phyloP scores from a whole-genome alignment of 1,284 basidiomycete genomes.

The Moesziomyces antarcticus region DNA sequence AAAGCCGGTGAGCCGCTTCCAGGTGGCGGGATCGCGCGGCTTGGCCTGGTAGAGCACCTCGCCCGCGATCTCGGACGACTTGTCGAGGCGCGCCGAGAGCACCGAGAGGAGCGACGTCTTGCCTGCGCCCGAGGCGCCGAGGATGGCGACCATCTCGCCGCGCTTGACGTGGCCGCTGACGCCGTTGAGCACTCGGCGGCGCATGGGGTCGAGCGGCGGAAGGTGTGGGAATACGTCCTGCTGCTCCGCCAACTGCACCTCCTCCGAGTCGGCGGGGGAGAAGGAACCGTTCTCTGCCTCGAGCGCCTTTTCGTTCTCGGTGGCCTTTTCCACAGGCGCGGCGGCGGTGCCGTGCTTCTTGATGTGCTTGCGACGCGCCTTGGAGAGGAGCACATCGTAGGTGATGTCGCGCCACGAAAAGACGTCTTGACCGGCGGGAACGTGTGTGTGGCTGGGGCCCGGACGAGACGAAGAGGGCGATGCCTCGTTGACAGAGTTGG shows the following conservation, averaged over 20 bases:
- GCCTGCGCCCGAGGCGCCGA: constrained; percentile 56
- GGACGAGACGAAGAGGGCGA: background rate
- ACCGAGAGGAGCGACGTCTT: constrained; percentile 58
- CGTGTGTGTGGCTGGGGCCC: background rate
- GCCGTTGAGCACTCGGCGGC: constrained; percentile 42
- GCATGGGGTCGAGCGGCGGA: constrained; percentile 34
- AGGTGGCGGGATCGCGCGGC: constrained; percentile 47
- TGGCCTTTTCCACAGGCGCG: constrained; percentile 2
- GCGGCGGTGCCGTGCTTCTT: constrained; percentile 5
- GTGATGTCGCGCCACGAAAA: constrained; percentile 52
- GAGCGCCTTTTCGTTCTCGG: constrained; percentile 1
- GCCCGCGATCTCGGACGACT: constrained; percentile 45
- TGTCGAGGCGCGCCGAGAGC: constrained; percentile 49
- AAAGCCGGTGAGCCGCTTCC: constrained; percentile 54
- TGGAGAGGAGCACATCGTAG: constrained; percentile 54
- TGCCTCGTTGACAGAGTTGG: background rate
- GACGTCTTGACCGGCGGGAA: constrained; percentile 4
- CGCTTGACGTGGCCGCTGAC: constrained; percentile 46
- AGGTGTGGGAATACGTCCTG: constrained; percentile 36
- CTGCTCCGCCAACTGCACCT: constrained; percentile 23
- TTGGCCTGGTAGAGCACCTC: constrained; percentile 40
- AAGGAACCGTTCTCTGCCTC: constrained; percentile 22
- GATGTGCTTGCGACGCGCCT: constrained; percentile 46
- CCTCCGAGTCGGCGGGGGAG: constrained; percentile 4
- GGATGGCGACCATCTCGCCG: constrained; percentile 53